These are phyloP conservation scores for Tolypocladium endophyticum DNA, from an alignment of 2,329 filamentous ascomycete genomes.

Conservation along the genomic window DNA sequence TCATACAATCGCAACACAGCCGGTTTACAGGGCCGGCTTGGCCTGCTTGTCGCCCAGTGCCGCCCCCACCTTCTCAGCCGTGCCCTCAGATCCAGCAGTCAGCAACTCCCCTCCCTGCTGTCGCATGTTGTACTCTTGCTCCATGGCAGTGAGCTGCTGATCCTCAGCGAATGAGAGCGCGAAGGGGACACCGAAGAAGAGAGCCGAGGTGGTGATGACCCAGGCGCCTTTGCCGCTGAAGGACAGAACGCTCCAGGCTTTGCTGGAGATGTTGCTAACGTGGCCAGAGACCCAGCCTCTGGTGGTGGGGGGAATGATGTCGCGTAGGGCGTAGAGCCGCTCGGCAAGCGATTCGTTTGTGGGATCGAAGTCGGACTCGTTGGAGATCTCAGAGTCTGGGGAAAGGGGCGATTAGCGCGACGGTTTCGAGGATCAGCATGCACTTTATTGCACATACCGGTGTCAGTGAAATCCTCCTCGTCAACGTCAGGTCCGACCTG, in stretches of 20 bases:
- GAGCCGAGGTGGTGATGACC: slow-evolving; percentile 80
- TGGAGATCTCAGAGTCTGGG: slow-evolving; percentile 73
- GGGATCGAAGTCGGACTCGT: slow-evolving; percentile 61
- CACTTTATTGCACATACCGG: slow-evolving; percentile 48
- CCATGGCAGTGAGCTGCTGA: slow-evolving; percentile 94
- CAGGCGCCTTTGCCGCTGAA: slow-evolving; percentile 82
- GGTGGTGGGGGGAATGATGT: slow-evolving; percentile 65
- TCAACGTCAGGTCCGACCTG: slow-evolving; percentile 66
- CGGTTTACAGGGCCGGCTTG: slow-evolving; percentile 40
- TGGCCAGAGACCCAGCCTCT: slow-evolving; percentile 57
- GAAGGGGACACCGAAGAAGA: slow-evolving; percentile 87
- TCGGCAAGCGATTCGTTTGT: slow-evolving; percentile 50
- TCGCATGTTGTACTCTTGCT: slow-evolving; percentile 93
- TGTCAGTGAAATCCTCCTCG: slow-evolving; percentile 89
- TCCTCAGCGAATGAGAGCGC: slow-evolving; percentile 90
- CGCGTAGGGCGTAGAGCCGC: slow-evolving; percentile 60
- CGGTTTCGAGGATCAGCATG: slow-evolving; percentile 1
- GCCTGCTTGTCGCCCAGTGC: slow-evolving; percentile 35
- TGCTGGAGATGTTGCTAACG: slow-evolving; percentile 40
- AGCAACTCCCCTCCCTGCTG: slow-evolving; percentile 72
- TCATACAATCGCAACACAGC: not conserved
- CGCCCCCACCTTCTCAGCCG: slow-evolving; percentile 38
- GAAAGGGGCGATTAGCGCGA: slow-evolving; percentile 1
- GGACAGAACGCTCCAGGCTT: slow-evolving; percentile 43
- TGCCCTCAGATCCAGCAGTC: slow-evolving; percentile 35